Percentiles rank a stretch among this genome's conserved stretches.
Evolutionary conservation across 1,284 basidiomycete species (phyloP).

Genomic region (Coniferiporia weirii): DNA sequence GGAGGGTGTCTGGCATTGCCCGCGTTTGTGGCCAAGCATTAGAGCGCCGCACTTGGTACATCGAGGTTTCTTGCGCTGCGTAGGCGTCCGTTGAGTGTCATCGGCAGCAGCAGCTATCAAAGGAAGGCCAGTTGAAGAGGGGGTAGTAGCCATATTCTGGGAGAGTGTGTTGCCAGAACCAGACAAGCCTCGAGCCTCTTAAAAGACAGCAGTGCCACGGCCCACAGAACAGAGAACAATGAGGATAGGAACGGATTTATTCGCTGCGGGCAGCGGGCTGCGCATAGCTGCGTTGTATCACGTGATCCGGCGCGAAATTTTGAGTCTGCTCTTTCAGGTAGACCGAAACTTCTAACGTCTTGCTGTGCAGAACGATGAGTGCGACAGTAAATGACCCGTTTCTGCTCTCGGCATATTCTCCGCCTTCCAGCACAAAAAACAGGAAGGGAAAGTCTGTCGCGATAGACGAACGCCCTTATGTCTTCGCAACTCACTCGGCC

Average conservation of each 20-base stretch:
- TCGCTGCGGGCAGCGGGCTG: too few species aligned
- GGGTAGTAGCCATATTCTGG: not conserved
- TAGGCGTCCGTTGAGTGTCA: conserved; percentile 3
- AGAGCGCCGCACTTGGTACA: conserved; percentile 16
- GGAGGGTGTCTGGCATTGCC: conserved; percentile 7
- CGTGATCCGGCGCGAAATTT: conserved; percentile 5
- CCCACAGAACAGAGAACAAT: not conserved
- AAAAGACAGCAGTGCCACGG: not conserved
- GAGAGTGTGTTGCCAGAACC: not conserved
- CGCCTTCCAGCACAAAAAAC: conserved; percentile 23
- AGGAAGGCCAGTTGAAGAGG: not conserved
- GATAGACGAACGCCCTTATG: conserved; percentile 23
- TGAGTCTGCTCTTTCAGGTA: not conserved
- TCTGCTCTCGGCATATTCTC: conserved; percentile 46
- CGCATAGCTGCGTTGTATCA: not conserved
- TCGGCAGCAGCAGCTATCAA: not conserved
- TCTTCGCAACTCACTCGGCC: conserved; percentile 40
- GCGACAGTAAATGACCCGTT: conserved; percentile 55
- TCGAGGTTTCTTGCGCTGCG: conserved; percentile 13
- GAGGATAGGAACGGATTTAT: too few species aligned
- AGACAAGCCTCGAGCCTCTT: not conserved
- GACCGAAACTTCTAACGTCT: not conserved
- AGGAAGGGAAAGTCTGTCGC: conserved; percentile 22
- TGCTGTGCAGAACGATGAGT: conserved; percentile 30
- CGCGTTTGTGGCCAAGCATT: conserved; percentile 18